Base-by-base conservation (phyloP, 176 grass and related monocot species). In the Carex kokanica region DNA sequence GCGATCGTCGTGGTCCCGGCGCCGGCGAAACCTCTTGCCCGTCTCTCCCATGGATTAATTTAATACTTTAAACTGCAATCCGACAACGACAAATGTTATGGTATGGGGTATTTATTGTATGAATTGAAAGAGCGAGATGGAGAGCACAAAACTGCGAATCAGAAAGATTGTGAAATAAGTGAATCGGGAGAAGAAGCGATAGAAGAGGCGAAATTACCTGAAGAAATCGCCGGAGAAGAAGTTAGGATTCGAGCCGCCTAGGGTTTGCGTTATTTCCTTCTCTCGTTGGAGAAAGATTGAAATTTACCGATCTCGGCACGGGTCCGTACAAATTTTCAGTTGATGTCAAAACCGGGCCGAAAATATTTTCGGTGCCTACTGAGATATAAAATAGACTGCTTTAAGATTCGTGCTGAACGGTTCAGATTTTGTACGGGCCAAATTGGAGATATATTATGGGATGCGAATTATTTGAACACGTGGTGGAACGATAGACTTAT, bases 1-100 rank as follows among this genome's bases (percentile, higher is more conserved):
- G 47, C 25, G 43, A 20, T 65, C 60, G 25, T 91, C 89, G 71
- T 90, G 27, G 70, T 92, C 93, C 58, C 91, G 90, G 21, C 85
- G 84, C 15, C 93, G 93, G 62, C 83, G 66, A 17, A 81, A 68
- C 60, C 96, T 91, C 71, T 99, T 99, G 12, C 91, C 91, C 11
- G 80, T 81, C 27, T 91, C 84, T 47, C 85, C 87, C 96, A 99
- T 99, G n/a, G 21, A 84, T 84, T 86, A 86, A 45, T 23, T 36
- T 85, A 84, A 85, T 89, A 66, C 60, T 59, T 4, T 87, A 83
- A 79, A 79, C 27, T 54, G 73, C 68, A 82, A 73, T 45, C 17
- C 57, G 2, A 79, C 4, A 61, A 53, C 3, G 36, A 38, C 29
- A 13, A 0, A 5, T 10, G 24, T 64, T 64, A 64, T 14, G 60